phyloP scores from a whole-genome alignment of 495 filamentous ascomycete genomes.

The Podospora didyma region DNA sequence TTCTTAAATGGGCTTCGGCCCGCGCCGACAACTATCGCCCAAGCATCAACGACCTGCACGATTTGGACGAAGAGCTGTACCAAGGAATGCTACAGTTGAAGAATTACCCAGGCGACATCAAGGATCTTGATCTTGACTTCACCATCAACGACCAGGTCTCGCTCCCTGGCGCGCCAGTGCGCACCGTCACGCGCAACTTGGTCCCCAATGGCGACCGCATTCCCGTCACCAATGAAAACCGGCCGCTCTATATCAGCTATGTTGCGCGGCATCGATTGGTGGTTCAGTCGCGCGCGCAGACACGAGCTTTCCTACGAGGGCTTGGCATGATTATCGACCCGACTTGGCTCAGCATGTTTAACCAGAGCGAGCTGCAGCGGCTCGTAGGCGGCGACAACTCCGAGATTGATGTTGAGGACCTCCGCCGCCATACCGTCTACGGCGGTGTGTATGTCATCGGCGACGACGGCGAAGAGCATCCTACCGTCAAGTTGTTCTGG shows the following conservation, averaged over 20 bases:
- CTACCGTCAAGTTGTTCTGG: constrained; percentile 86
- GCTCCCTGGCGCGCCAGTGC: constrained; percentile 42
- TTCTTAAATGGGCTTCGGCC: constrained; percentile 87
- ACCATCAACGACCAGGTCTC: constrained; percentile 78
- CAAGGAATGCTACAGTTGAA: constrained; percentile 86
- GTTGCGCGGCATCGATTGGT: constrained; percentile 83
- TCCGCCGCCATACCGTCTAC: constrained; percentile 82
- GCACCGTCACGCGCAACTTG: constrained; percentile 66
- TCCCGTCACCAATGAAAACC: constrained; percentile 85
- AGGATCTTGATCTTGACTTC: constrained; percentile 81
- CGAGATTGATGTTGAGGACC: constrained; percentile 82
- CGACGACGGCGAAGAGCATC: constrained; percentile 81
- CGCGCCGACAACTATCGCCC: constrained; percentile 66
- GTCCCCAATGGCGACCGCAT: constrained; percentile 70
- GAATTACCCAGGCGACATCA: constrained; percentile 80
- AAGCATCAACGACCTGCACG: constrained; percentile 87
- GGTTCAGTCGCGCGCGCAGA: constrained; percentile 71
- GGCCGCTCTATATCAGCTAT: constrained; percentile 88
- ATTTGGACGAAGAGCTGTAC: constrained; percentile 91
- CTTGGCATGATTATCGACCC: constrained; percentile 86
- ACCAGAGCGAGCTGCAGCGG: constrained; percentile 88
- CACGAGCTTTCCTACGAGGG: constrained; percentile 80
- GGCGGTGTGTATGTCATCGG: constrained; percentile 84
- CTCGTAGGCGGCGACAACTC: constrained; percentile 82
- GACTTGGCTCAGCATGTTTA: constrained; percentile 96